phyloP scores from a whole-genome alignment of 2,329 filamentous ascomycete species.

The Penicillium rolfsii region DNA sequence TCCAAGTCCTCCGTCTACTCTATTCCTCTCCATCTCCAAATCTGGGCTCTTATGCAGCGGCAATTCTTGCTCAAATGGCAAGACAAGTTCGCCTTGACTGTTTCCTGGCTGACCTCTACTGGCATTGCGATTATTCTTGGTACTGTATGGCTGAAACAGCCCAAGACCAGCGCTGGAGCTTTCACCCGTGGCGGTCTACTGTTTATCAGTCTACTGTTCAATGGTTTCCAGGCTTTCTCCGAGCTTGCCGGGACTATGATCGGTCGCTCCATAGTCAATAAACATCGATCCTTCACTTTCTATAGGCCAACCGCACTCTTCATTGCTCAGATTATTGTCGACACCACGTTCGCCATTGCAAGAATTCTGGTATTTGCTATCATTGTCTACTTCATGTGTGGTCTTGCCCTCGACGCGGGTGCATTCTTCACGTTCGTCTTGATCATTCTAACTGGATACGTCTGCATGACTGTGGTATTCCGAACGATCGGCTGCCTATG shows the following conservation, averaged over 20 bases:
- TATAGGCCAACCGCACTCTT: slow-evolving; percentile 80
- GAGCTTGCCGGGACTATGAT: slow-evolving; percentile 77
- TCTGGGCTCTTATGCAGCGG: slow-evolving; percentile 80
- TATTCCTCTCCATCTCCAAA: slow-evolving; percentile 79
- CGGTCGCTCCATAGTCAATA: slow-evolving; percentile 76
- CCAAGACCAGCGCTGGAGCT: slow-evolving; percentile 65
- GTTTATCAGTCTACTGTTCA: slow-evolving; percentile 80
- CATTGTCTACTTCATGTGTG: slow-evolving; percentile 80
- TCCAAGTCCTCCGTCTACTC: slow-evolving; percentile 76
- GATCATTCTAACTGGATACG: slow-evolving; percentile 68
- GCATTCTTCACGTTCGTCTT: slow-evolving; percentile 79
- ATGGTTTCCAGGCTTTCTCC: slow-evolving; percentile 83
- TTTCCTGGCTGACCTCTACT: slow-evolving; percentile 72
- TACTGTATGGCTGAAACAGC: slow-evolving; percentile 75
- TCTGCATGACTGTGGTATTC: slow-evolving; percentile 78
- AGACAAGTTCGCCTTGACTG: slow-evolving; percentile 74
- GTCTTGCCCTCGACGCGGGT: slow-evolving; percentile 68
- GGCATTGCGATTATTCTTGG: slow-evolving; percentile 78
- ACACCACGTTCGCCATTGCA: slow-evolving; percentile 70
- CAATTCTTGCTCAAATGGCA: slow-evolving; percentile 87
- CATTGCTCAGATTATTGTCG: slow-evolving; percentile 80
- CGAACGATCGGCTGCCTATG: slow-evolving; percentile 73
- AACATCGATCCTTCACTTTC: slow-evolving; percentile 81
- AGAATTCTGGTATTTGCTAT: slow-evolving; percentile 74
- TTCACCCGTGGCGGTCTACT: slow-evolving; percentile 82